Percentiles rank a stretch among this genome's conserved stretches.
Evolutionary conservation across 1,139 yeast genomes (phyloP).

Genomic region (Komagataea norvegica): DNA sequence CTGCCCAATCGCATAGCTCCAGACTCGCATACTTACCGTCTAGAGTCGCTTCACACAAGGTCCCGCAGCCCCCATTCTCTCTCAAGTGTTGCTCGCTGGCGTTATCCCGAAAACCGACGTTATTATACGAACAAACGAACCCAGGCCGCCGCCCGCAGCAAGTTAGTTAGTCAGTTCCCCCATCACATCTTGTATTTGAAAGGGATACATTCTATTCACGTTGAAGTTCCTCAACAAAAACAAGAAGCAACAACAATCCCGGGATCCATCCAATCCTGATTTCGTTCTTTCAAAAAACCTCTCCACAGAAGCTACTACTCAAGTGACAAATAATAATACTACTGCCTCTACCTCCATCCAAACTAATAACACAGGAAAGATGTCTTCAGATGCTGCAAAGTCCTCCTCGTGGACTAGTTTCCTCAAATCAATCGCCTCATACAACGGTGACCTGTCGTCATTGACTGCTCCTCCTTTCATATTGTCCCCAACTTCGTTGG

Average conservation of each 20-base stretch:
- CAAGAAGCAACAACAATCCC: not conserved
- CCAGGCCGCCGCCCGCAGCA: not conserved
- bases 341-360: too few relatives aligned
- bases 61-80: too few relatives aligned
- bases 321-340: too few relatives aligned
- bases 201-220: not conserved
- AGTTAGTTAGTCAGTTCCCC: not conserved
- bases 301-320: too few relatives aligned
- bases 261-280: conserved; percentile 1
- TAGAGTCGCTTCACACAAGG: too few relatives aligned
- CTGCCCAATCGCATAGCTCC: too few relatives aligned
- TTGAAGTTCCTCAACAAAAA: conserved; percentile 8
- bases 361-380: too few relatives aligned
- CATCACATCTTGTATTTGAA: not conserved
- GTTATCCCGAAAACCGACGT: too few relatives aligned
- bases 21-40: too few relatives aligned
- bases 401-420: conserved; percentile 73
- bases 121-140: too few relatives aligned
- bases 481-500: conserved; percentile 80
- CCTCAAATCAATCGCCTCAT: conserved; percentile 85
- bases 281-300: conserved; percentile 3
- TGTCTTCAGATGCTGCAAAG: conserved; percentile 17
- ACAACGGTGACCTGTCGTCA: conserved; percentile 90
- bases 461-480: conserved; percentile 98
- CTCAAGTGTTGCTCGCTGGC: too few relatives aligned